A percentile compares a stretch with the other conserved stretches of the same genome.
Evolutionary conservation across 2,329 filamentous ascomycete species (phyloP).

Genomic region (Diplodia seriata): DNA sequence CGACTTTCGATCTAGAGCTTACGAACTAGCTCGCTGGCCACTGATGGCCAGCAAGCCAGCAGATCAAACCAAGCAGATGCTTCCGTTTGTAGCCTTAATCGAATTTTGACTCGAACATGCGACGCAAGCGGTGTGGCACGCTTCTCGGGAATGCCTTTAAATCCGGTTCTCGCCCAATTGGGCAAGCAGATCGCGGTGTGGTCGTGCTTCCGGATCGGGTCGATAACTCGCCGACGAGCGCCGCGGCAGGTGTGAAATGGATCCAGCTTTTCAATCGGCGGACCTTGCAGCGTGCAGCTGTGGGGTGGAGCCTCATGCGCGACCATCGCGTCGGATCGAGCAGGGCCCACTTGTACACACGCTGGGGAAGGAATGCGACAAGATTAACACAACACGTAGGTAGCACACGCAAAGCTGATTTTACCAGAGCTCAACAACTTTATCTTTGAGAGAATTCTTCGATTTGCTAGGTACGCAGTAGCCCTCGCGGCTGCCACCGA

Average conservation of each 20-base stretch:
- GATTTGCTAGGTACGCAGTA: neutral
- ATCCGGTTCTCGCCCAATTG: neutral
- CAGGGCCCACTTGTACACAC: neutral
- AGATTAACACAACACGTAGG: too few species aligned
- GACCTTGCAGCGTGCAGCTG: constrained; percentile 16
- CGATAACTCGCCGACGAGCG: neutral
- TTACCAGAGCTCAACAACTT: too few species aligned
- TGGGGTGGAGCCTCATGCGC: constrained; percentile 2
- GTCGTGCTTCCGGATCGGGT: neutral
- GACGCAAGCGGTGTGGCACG: neutral
- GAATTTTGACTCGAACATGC: neutral
- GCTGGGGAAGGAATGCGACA: too few species aligned
- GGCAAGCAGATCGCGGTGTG: neutral
- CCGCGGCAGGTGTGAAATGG: neutral
- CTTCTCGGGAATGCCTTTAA: neutral
- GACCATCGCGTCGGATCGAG: constrained; percentile 3
- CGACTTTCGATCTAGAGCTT: neutral
- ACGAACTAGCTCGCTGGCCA: too few species aligned
- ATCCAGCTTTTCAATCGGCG: neutral
- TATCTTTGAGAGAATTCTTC: neutral
- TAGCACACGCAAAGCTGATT: too few species aligned
- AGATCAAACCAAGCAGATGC: neutral
- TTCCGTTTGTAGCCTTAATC: neutral
- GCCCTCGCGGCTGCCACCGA: neutral
- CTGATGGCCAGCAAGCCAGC: neutral